Percentiles rank a stretch among this genome's conserved stretches.
Conservation (phyloP, 805 yeast genomes). For the Pichia insulana region DNA sequence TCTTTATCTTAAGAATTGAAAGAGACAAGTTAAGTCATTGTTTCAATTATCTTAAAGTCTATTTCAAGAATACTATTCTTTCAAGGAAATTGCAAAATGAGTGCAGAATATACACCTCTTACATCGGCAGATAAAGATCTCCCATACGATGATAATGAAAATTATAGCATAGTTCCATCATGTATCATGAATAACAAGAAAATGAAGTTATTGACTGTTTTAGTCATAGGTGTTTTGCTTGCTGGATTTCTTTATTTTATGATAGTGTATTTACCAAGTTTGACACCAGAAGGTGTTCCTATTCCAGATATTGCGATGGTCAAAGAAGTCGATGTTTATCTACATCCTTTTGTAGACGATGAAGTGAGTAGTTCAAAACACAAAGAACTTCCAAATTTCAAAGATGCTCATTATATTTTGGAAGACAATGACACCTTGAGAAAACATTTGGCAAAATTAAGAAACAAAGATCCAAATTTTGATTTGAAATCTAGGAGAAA, state of each 20-base stretch:
- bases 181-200: conserved; percentile 6
- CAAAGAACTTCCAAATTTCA: conserved; percentile 17
- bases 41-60: no score
- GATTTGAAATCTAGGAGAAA: conserved; percentile 19
- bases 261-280: conserved; percentile 24
- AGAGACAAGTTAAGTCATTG: no score
- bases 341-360: conserved; percentile 27
- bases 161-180: conserved; percentile 11
- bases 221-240: conserved; percentile 3
- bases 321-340: conserved; percentile 15
- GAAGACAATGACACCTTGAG: conserved; percentile 14
- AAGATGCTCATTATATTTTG: conserved; percentile 15
- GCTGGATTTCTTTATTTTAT: conserved; percentile 22
- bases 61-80: no score
- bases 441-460: conserved; percentile 16
- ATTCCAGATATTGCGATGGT: conserved; percentile 23
- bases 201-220: conserved; percentile 9
- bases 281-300: conserved; percentile 26
- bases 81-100: neutral
- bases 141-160: conserved; percentile 12
- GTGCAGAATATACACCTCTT: conserved; percentile 11
- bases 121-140: conserved; percentile 1
- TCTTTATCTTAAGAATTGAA: no score
- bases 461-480: conserved; percentile 2
- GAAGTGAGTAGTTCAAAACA: no score